Evolutionary conservation across 768 basidiomycete species (phyloP).

Genomic region (Podaxis pistillaris): DNA sequence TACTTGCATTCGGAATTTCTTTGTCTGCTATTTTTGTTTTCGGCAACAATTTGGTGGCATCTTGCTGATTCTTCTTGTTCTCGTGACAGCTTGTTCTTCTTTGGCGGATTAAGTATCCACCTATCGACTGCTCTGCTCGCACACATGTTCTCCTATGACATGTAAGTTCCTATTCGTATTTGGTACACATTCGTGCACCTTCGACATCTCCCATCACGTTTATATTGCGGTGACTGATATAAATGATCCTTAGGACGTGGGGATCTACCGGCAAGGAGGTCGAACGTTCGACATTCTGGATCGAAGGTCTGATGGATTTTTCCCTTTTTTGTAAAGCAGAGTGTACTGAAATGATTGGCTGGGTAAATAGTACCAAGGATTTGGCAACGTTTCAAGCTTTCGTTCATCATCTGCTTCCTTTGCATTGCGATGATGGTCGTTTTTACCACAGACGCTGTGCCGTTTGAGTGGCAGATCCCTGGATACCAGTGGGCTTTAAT

Average conservation of each 20-base stretch:
- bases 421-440: slow-evolving; percentile 62
- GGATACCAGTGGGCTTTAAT: slow-evolving; percentile 68
- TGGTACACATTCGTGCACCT: background rate
- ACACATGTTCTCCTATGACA: slow-evolving; percentile 64
- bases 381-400: slow-evolving; percentile 76
- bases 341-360: background rate
- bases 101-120: slow-evolving; percentile 73
- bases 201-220: background rate
- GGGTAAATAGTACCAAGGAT: slow-evolving; percentile 63
- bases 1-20: background rate
- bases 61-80: background rate
- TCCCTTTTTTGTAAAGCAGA: background rate
- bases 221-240: background rate
- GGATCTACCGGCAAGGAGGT: slow-evolving; percentile 75
- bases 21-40: background rate
- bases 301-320: slow-evolving; percentile 47
- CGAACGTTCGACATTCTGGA: slow-evolving; percentile 85
- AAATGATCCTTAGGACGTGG: slow-evolving; percentile 41
- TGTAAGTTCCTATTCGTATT: slow-evolving; percentile 30
- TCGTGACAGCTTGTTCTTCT: slow-evolving; percentile 65
- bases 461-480: slow-evolving; percentile 64
- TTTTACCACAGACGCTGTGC: slow-evolving; percentile 54
- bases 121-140: slow-evolving; percentile 65
- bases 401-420: slow-evolving; percentile 60
- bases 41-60: background rate